phyloP scores from a whole-genome alignment of 306 rosid species.

The peach (Prunus persica) region Prunus_persica_NCBIv2 NC_034013.1:3938501-3939000 shows the following conservation, averaged over 20 bases:
- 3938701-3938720: too few species aligned
- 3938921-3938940: too few species aligned
- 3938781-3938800: neutral
- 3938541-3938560: neutral
- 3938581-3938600: constrained; percentile 2
- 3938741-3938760: neutral
- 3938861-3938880: neutral
- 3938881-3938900: neutral
- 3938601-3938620: neutral
- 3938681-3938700: neutral
- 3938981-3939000: too few species aligned
- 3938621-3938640: neutral
- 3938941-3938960: too few species aligned
- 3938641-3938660: neutral
- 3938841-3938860: neutral
- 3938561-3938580: neutral
- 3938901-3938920: neutral
- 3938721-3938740: too few species aligned
- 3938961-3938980: too few species aligned
- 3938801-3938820: neutral
- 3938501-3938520: neutral
- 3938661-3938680: neutral
- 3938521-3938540: neutral
- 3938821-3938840: neutral
- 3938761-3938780: neutral